Conservation (phyloP, 2,329 filamentous ascomycete species). For the Alternaria arborescens region DNA sequence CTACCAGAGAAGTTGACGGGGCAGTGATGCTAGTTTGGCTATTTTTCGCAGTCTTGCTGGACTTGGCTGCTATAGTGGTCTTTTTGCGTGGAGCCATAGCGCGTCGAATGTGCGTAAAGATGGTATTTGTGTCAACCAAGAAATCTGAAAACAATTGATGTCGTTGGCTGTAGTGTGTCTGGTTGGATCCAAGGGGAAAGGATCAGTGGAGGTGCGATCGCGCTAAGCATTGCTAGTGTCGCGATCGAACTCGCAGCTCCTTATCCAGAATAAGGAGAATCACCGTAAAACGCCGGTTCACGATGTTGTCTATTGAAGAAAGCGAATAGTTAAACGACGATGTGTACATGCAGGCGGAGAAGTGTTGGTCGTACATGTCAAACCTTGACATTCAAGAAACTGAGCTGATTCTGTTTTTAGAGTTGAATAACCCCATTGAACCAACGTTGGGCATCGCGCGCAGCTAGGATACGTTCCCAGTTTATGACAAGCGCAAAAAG, state of each 20-base stretch:
- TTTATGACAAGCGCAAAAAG: not conserved
- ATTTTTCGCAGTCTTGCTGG: slow-evolving; percentile 8
- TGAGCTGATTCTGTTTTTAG: not conserved
- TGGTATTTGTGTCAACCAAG: not conserved
- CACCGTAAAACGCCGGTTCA: not conserved
- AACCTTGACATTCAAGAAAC: not conserved
- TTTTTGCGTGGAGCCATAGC: slow-evolving; percentile 28
- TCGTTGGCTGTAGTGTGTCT: not conserved
- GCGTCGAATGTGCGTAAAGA: not conserved
- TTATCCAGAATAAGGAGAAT: not conserved
- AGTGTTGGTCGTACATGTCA: not conserved
- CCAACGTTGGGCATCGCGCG: not conserved
- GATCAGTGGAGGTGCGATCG: slow-evolving; percentile 10
- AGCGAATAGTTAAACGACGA: not conserved
- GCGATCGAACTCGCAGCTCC: slow-evolving; percentile 7
- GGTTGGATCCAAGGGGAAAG: not conserved
- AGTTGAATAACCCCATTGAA: not conserved
- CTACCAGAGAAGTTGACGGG: slow-evolving; percentile 18
- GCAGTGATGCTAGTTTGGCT: slow-evolving; percentile 18
- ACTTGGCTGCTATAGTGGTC: slow-evolving; percentile 10
- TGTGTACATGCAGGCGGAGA: not conserved
- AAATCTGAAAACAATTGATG: not conserved
- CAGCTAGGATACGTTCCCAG: not conserved
- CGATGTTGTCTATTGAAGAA: not conserved
- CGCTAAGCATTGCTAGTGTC: slow-evolving; percentile 12